Conservation (phyloP, 257 asterid species). For the Solanum sparsipilum region DNA sequence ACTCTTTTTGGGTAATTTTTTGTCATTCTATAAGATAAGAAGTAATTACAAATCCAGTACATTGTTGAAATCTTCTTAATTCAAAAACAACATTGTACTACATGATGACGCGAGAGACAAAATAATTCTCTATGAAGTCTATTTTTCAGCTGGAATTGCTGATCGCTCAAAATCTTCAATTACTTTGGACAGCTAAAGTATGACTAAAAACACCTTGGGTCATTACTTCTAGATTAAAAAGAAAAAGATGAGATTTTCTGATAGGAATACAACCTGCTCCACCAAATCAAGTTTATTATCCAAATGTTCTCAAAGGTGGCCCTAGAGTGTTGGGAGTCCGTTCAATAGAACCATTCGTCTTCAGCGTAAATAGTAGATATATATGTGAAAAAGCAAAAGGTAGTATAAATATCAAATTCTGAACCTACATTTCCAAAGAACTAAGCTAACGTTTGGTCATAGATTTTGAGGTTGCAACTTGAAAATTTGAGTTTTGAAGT, state of each 20-base stretch:
- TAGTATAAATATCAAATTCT: not conserved
- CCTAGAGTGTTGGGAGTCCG: not conserved
- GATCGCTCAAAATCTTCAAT: not conserved
- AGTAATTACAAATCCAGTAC: not conserved
- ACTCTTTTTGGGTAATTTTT: not conserved
- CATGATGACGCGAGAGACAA: not conserved
- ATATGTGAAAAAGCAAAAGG: not conserved
- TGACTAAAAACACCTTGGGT: not conserved
- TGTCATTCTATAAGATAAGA: not conserved
- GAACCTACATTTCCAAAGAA: not conserved
- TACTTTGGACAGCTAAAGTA: not conserved
- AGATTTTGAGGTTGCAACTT: not conserved
- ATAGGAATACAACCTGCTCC: not conserved
- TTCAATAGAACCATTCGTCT: not conserved
- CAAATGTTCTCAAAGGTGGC: not conserved
- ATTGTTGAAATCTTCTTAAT: not conserved
- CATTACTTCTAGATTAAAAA: not conserved
- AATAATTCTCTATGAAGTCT: not conserved
- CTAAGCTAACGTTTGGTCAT: not conserved
- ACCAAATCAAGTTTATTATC: not conserved
- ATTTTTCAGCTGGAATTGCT: not conserved
- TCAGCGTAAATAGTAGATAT: not conserved
- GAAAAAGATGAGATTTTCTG: not conserved
- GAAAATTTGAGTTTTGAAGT: not conserved
- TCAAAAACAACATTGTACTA: not conserved